A percentile compares a stretch with the other conserved stretches of the same genome.
These are phyloP conservation scores for Cichorium intybus DNA, from an alignment of 140 eudicot genomes.

Conservation along the genomic window DNA sequence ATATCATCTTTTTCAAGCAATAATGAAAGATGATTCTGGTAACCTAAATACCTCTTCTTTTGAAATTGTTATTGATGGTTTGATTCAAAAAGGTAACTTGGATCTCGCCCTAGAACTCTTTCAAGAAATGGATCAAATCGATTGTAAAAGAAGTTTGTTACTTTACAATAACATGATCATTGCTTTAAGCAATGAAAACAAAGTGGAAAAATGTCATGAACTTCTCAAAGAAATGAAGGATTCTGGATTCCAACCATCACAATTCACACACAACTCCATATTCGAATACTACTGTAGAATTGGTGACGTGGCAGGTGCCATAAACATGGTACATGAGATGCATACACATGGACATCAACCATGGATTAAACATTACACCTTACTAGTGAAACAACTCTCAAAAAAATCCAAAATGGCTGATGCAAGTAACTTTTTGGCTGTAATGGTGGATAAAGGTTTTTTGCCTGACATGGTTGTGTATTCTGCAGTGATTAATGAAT, in stretches of 20 bases:
- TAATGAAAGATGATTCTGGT: slow-evolving; percentile 33
- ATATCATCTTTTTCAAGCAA: slow-evolving; percentile 33
- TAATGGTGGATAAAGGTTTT: slow-evolving; percentile 64
- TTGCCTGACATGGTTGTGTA: slow-evolving; percentile 65
- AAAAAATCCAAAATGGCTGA: slow-evolving; percentile 43
- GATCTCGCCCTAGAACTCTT: slow-evolving; percentile 65
- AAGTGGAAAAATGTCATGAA: slow-evolving; percentile 56
- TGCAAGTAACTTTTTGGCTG: slow-evolving; percentile 52
- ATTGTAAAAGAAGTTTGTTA: slow-evolving; percentile 43
- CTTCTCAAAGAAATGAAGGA: slow-evolving; percentile 71
- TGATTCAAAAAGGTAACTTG: slow-evolving; percentile 50
- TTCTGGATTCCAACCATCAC: slow-evolving; percentile 53
- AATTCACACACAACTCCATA: slow-evolving; percentile 80
- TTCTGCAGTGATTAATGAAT: slow-evolving; percentile 68
- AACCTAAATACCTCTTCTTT: slow-evolving; percentile 47
- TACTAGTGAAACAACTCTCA: slow-evolving; percentile 67
- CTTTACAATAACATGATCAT: slow-evolving; percentile 68
- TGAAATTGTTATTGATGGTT: slow-evolving; percentile 54
- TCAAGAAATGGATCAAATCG: slow-evolving; percentile 49
- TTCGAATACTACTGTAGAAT: slow-evolving; percentile 67
- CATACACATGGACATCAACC: slow-evolving; percentile 72
- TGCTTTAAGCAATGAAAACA: slow-evolving; percentile 53
- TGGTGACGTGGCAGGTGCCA: slow-evolving; percentile 58
- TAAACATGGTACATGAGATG: slow-evolving; percentile 59
- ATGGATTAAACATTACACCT: slow-evolving; percentile 81